Percentiles rank a stretch among this genome's conserved stretches.
These are phyloP conservation scores for Tremellales sp. DNA, from an alignment of 1,284 basidiomycete genomes.

Conservation along the genomic window DNA sequence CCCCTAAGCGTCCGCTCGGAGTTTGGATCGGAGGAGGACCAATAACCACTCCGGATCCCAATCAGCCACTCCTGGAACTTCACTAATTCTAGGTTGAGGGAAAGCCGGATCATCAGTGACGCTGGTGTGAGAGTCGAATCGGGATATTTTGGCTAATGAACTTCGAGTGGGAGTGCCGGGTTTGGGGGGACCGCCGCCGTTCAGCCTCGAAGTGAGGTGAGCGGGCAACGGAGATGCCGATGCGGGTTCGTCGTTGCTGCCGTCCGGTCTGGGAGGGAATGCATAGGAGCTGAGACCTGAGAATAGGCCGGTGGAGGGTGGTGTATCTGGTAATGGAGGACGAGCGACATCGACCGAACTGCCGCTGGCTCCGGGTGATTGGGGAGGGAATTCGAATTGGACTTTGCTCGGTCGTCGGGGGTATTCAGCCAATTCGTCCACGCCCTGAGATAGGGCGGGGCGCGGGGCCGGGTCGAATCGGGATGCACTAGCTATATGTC, in stretches of 20 bases:
- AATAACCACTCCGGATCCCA: slow-evolving; percentile 46
- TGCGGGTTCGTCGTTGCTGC: not conserved
- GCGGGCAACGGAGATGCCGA: too few species aligned
- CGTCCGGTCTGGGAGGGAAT: slow-evolving; percentile 20
- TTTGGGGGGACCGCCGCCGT: too few species aligned
- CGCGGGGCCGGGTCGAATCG: slow-evolving; percentile 2
- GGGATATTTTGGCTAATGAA: not conserved
- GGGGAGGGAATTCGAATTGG: slow-evolving; percentile 39
- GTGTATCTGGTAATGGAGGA: not conserved
- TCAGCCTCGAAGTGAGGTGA: not conserved
- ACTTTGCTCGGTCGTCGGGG: slow-evolving; percentile 45
- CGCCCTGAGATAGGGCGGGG: not conserved
- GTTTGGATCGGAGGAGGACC: slow-evolving; percentile 28
- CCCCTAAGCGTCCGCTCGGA: slow-evolving; percentile 18
- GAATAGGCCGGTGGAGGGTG: not conserved
- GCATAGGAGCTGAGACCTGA: slow-evolving; percentile 13
- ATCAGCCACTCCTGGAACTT: slow-evolving; percentile 25
- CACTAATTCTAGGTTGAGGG: not conserved
- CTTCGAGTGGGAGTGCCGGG: not conserved
- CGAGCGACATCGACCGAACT: not conserved
- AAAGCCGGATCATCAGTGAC: not conserved
- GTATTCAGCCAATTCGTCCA: too few species aligned
- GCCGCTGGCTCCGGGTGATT: not conserved
- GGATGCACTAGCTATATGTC: slow-evolving; percentile 17
- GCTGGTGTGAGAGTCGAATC: not conserved